phyloP scores from a whole-genome alignment of 2,329 filamentous ascomycete genomes.

The Fusarium nelsonii region DNA sequence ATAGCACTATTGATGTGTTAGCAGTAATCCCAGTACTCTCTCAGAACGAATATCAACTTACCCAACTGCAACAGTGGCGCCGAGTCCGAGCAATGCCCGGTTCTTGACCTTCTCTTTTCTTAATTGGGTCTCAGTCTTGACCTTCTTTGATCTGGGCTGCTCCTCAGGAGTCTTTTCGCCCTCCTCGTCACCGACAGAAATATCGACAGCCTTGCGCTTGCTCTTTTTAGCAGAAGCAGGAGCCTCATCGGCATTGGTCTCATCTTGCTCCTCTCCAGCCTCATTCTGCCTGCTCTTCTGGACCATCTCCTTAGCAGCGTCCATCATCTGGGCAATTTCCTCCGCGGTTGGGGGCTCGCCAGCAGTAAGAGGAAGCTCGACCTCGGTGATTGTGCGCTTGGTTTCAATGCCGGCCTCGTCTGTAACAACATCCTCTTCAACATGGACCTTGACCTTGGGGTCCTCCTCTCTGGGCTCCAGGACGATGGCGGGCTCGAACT shows the following conservation, averaged over 20 bases:
- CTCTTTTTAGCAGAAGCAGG: slow-evolving; percentile 62
- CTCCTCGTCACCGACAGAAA: slow-evolving; percentile 69
- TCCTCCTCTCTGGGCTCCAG: slow-evolving; percentile 68
- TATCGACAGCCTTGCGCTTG: slow-evolving; percentile 82
- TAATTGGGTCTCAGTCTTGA: slow-evolving; percentile 82
- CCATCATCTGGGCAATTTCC: slow-evolving; percentile 85
- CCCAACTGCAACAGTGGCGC: slow-evolving; percentile 89
- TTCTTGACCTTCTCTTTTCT: slow-evolving; percentile 88
- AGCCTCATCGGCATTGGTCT: slow-evolving; percentile 53
- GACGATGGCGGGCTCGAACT: slow-evolving; percentile 62
- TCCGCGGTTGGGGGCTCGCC: slow-evolving; percentile 79
- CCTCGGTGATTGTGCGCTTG: slow-evolving; percentile 78
- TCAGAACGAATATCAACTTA: slow-evolving; percentile 64
- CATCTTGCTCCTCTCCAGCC: slow-evolving; percentile 59
- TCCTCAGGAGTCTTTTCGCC: slow-evolving; percentile 53
- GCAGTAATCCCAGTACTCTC: background rate
- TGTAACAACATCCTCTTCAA: slow-evolving; percentile 73
- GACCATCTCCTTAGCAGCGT: slow-evolving; percentile 89
- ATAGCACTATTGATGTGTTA: slow-evolving; percentile 55
- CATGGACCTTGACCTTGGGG: slow-evolving; percentile 74
- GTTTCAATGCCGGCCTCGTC: slow-evolving; percentile 70
- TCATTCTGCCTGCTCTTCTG: slow-evolving; percentile 68
- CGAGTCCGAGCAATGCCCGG: slow-evolving; percentile 86
- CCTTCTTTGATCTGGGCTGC: slow-evolving; percentile 76
- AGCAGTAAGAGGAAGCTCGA: slow-evolving; percentile 76